phyloP scores from a whole-genome alignment of 2,329 filamentous ascomycete species.

The Fusarium sp. region DNA sequence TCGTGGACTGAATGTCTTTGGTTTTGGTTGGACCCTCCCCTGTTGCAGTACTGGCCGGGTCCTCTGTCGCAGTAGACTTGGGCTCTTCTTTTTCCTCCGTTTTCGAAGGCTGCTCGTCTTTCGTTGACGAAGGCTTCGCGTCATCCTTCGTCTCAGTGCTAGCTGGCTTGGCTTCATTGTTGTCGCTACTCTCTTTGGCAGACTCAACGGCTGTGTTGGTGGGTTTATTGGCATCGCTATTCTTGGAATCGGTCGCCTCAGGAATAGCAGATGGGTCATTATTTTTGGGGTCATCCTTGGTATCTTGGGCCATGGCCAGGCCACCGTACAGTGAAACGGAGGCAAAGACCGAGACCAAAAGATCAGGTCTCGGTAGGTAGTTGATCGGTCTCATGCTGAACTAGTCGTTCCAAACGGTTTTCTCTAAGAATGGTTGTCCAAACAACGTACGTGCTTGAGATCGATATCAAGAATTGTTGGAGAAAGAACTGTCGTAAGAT shows the following conservation, averaged over 20 bases:
- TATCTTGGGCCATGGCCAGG: constrained; percentile 47
- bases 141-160: constrained; percentile 21
- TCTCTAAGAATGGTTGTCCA: constrained; percentile 1
- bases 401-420: background rate
- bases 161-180: background rate
- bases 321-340: constrained; percentile 44
- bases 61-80: constrained; percentile 18
- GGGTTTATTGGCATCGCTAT: constrained; percentile 13
- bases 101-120: constrained; percentile 17
- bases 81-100: constrained; percentile 23
- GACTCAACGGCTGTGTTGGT: constrained; percentile 6
- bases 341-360: constrained; percentile 42
- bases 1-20: constrained; percentile 15
- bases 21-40: constrained; percentile 25
- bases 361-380: constrained; percentile 38
- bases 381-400: constrained; percentile 43
- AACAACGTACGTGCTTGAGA: background rate
- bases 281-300: constrained; percentile 30
- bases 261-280: constrained; percentile 23
- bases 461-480: background rate
- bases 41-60: constrained; percentile 35
- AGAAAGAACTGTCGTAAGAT: background rate
- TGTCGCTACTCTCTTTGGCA: background rate
- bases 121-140: constrained; percentile 22
- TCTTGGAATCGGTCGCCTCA: constrained; percentile 29